These are phyloP conservation scores for Neurospora sp. DNA, from an alignment of 495 filamentous ascomycete species.

Conservation along the genomic window DNA sequence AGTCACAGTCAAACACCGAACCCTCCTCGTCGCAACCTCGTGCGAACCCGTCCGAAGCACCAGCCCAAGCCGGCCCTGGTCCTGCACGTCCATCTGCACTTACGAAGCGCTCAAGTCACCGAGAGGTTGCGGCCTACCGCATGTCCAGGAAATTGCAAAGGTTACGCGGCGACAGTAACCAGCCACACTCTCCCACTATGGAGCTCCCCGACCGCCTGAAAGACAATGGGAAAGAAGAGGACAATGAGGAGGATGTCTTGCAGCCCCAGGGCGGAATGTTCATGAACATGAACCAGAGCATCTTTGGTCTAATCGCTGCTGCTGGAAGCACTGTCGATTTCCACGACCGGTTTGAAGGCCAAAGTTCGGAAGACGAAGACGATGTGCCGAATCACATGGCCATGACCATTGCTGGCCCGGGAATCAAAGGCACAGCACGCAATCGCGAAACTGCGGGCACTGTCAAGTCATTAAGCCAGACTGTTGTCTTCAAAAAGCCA, in stretches of 20 bases:
- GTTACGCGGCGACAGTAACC: constrained; percentile 37
- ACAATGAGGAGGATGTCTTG: constrained; percentile 59
- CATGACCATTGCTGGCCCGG: constrained; percentile 19
- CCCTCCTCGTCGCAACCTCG: neutral
- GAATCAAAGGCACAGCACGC: neutral
- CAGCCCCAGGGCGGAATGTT: constrained; percentile 48
- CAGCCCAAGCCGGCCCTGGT: constrained; percentile 1
- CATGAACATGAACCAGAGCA: constrained; percentile 83
- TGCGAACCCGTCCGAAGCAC: neutral
- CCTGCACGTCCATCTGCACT: neutral
- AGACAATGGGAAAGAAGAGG: constrained; percentile 53
- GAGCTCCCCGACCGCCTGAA: constrained; percentile 70
- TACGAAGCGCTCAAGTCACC: constrained; percentile 4
- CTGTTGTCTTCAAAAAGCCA: neutral
- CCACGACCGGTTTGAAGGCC: constrained; percentile 68
- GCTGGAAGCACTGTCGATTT: constrained; percentile 75
- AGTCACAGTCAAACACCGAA: neutral
- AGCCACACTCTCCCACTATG: constrained; percentile 47
- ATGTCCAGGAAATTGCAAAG: constrained; percentile 48
- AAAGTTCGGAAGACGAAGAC: constrained; percentile 65
- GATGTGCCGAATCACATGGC: constrained; percentile 22
- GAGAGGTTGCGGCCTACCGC: constrained; percentile 20
- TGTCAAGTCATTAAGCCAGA: neutral
- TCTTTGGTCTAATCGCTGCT: constrained; percentile 91
- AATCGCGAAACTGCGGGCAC: neutral